Evolutionary conservation across 1,139 yeast species (phyloP).

Genomic region (Yamadazyma friedrichii): DNA sequence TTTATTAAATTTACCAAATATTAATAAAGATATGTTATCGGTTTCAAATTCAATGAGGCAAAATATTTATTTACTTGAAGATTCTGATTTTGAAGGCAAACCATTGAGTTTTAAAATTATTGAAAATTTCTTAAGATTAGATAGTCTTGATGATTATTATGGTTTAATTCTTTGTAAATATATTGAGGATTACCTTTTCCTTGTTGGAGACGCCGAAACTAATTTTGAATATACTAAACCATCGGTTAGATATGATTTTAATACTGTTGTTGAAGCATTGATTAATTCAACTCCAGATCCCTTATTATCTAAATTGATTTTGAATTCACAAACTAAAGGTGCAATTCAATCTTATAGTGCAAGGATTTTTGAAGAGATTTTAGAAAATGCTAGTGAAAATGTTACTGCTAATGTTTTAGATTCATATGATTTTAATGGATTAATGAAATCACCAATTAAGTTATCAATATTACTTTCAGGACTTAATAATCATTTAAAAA

Average conservation of each 20-base stretch:
- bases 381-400: slow-evolving; percentile 28
- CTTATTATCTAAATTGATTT: slow-evolving; percentile 2
- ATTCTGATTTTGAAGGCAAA: slow-evolving; percentile 3
- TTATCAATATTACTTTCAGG: slow-evolving; percentile 39
- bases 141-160: slow-evolving; percentile 1
- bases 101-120: slow-evolving; percentile 1
- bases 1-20: slow-evolving; percentile 11
- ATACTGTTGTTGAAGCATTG: not conserved
- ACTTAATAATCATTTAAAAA: slow-evolving; percentile 29
- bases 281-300: not conserved
- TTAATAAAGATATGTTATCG: slow-evolving; percentile 25
- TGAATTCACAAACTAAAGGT: slow-evolving; percentile 9
- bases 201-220: slow-evolving; percentile 7
- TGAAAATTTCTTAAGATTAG: not conserved
- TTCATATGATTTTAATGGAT: slow-evolving; percentile 28
- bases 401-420: slow-evolving; percentile 34
- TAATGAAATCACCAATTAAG: slow-evolving; percentile 33
- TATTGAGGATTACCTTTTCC: slow-evolving; percentile 26
- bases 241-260: not conserved
- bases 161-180: slow-evolving; percentile 24
- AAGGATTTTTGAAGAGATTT: slow-evolving; percentile 22
- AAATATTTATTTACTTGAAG: slow-evolving; percentile 33
- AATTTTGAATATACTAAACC: slow-evolving; percentile 2
- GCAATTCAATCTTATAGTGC: slow-evolving; percentile 22
- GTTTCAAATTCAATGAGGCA: slow-evolving; percentile 47